Evolutionary conservation across 164 flowering plant species (phyloP).

Genomic region (Nymphaea thermarum): DNA sequence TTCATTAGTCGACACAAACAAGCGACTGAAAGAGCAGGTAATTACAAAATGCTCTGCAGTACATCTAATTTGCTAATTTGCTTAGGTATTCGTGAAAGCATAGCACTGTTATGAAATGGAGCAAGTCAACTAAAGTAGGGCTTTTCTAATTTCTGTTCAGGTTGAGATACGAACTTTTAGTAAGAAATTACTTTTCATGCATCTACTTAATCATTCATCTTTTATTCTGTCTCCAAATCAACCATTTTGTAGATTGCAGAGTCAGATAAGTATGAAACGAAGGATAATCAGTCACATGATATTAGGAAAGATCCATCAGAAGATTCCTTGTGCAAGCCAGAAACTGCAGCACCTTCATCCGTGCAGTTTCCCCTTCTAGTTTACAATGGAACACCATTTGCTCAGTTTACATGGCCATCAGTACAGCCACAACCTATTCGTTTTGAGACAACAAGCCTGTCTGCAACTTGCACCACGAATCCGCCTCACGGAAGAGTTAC

Average conservation of each 20-base stretch:
- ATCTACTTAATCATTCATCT: no score
- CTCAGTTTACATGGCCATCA: constrained; percentile 41
- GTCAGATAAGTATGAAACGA: neutral
- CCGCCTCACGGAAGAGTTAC: constrained; percentile 11
- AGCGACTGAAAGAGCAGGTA: no score
- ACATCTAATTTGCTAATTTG: no score
- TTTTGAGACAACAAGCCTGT: constrained; percentile 2
- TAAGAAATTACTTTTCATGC: no score
- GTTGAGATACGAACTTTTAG: no score
- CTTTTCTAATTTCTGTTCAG: no score
- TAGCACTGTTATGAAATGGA: no score
- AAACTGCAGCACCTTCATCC: constrained; percentile 14
- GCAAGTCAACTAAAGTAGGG: no score
- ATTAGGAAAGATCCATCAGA: neutral
- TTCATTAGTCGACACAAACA: no score
- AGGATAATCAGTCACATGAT: neutral
- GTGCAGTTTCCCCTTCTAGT: constrained; percentile 17
- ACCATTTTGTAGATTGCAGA: neutral
- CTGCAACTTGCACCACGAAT: constrained; percentile 13
- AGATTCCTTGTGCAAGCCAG: neutral
- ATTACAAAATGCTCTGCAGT: no score
- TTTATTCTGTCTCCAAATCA: neutral
- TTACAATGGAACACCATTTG: constrained; percentile 21
- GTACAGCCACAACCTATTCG: constrained; percentile 6
- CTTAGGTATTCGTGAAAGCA: no score